phyloP scores from a whole-genome alignment of 805 yeast genomes.

The Ogataea glucozyma region DNA sequence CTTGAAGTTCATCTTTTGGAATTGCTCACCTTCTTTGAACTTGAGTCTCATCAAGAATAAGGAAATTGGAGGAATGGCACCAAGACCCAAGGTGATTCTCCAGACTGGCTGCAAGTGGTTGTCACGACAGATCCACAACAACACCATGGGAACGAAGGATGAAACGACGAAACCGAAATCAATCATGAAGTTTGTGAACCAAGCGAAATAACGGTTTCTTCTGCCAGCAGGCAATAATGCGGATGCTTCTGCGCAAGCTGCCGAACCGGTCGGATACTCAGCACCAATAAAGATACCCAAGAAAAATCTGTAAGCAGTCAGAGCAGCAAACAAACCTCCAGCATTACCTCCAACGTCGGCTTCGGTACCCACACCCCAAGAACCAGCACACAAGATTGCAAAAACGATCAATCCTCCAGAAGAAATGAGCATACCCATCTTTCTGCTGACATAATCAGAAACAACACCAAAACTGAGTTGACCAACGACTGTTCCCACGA shows the following conservation, averaged over 20 bases:
- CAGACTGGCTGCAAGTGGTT: slow-evolving; percentile 79
- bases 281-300: slow-evolving; percentile 93
- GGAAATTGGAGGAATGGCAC: slow-evolving; percentile 83
- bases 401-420: slow-evolving; percentile 74
- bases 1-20: slow-evolving; percentile 69
- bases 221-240: slow-evolving; percentile 74
- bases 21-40: slow-evolving; percentile 73
- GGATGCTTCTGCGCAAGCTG: slow-evolving; percentile 91
- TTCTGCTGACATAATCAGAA: slow-evolving; percentile 80
- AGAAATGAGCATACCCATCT: slow-evolving; percentile 78
- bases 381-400: slow-evolving; percentile 76
- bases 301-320: slow-evolving; percentile 83
- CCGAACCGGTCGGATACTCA: slow-evolving; percentile 92
- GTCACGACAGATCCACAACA: slow-evolving; percentile 77
- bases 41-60: slow-evolving; percentile 76
- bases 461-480: slow-evolving; percentile 78
- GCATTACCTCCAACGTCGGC: slow-evolving; percentile 47
- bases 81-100: slow-evolving; percentile 89
- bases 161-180: slow-evolving; percentile 83
- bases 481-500: slow-evolving; percentile 90
- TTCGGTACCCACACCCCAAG: slow-evolving; percentile 72
- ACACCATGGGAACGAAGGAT: slow-evolving; percentile 82
- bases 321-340: slow-evolving; percentile 77
- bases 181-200: slow-evolving; percentile 88
- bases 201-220: slow-evolving; percentile 84